phyloP scores from a whole-genome alignment of 768 basidiomycete species.

The Collybiopsis luxurians region DNA sequence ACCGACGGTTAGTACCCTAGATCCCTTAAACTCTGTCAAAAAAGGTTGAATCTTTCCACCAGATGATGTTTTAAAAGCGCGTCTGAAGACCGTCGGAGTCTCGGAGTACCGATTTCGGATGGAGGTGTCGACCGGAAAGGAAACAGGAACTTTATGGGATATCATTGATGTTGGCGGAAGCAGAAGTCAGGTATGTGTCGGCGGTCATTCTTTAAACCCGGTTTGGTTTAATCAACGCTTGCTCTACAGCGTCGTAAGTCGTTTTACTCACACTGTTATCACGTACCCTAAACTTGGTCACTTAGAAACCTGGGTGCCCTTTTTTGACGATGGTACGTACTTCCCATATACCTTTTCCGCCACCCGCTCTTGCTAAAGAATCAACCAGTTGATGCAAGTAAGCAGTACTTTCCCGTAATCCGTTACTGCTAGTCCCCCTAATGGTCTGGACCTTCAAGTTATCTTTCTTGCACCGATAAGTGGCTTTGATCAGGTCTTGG shows the following conservation, averaged over 20 bases:
- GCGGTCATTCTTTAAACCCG: constrained; percentile 5
- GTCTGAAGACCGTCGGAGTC: constrained; percentile 76
- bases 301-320: constrained; percentile 66
- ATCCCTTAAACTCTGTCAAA: background rate
- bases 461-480: constrained; percentile 78
- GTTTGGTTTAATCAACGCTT: background rate
- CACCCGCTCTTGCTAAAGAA: background rate
- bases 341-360: background rate
- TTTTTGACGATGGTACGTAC: constrained; percentile 55
- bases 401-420: too few relatives aligned
- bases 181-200: constrained; percentile 56
- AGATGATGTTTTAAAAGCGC: constrained; percentile 78
- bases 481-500: constrained; percentile 69
- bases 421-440: background rate
- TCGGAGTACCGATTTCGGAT: constrained; percentile 82
- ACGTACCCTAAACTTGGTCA: too few relatives aligned
- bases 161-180: constrained; percentile 80
- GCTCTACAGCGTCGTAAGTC: constrained; percentile 32
- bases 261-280: background rate
- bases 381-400: constrained; percentile 52
- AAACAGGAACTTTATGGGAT: constrained; percentile 67
- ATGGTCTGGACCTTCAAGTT: constrained; percentile 20
- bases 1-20: constrained; percentile 52
- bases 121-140: constrained; percentile 51
- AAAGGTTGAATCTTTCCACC: background rate